Evolutionary conservation across 768 basidiomycete species (phyloP), one percentile per base, ranked within the genome.

Genomic region (Hericium rajendrae): DNA sequence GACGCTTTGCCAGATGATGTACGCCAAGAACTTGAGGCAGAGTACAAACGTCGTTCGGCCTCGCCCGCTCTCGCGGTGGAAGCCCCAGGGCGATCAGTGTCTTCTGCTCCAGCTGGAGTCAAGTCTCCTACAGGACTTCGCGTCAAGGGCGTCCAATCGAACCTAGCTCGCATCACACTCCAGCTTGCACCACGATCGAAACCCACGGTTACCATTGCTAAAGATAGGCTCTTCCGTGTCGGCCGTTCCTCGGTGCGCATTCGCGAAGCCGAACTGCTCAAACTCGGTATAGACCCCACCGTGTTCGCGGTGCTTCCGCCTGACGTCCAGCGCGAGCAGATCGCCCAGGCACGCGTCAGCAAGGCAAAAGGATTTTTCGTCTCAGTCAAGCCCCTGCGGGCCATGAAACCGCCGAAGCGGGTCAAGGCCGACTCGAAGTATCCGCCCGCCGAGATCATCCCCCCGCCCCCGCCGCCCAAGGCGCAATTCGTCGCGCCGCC

Each of bases 311-410:
- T 70, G 37, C 68, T 97, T 2, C 91, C 91, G 0, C 69, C 70
- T 1, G 76, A 81, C 22, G 67, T 91, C 46, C 88, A 91, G 65
- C 78, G 81, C 52, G 91, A 95, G 64, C 85, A 88, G 59, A 71
- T 94, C 28, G 73, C 79, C n/a, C 71, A 74, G 51, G 80, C 79
- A 20, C 76, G 86, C 18, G 71, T 83, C 20, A 64, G 78, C 38
- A 77, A 78, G 2, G 48, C 53, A 1, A 53, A 57, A 1, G 57
- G 57, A 2, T 62, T 60, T 0, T 53, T 62, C 10, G 53, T 51
- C 20, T 60, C 62, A 26, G 41, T 55, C 11, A 39, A 57, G 1
- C 37, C 62, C 0, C 49, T 38, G 3, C 54, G 55, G n/a, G 59
- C 62, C 60, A 76, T 74, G 49, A 80, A 80, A 65, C 71, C 80